phyloP scores from a whole-genome alignment of 805 yeast species.

The Saturnispora bothae region DNA sequence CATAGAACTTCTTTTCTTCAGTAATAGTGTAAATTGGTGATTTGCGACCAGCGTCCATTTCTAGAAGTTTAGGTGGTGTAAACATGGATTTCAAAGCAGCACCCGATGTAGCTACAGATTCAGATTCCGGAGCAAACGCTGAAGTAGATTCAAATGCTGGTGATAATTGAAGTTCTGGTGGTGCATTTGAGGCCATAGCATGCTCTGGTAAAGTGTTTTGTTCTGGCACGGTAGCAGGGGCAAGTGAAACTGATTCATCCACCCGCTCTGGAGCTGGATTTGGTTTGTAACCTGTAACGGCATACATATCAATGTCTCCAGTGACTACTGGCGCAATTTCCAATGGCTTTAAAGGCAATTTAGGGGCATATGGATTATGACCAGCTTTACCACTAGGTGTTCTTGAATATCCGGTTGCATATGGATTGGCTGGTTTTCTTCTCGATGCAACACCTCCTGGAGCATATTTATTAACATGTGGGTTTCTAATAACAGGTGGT shows the following conservation, averaged over 20 bases:
- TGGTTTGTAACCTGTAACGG: conserved; percentile 23
- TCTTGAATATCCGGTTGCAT: conserved; percentile 8
- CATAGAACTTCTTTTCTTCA: conserved; percentile 21
- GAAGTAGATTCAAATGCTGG: not conserved
- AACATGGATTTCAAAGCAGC: conserved; percentile 14
- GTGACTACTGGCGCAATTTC: not conserved
- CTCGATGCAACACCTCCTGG: conserved; percentile 3
- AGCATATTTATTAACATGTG: conserved; percentile 7
- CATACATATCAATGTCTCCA: conserved; percentile 21
- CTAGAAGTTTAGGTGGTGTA: conserved; percentile 17
- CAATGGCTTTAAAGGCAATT: not conserved
- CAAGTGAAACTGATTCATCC: not conserved
- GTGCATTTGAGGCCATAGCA: not conserved
- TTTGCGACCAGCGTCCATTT: not conserved
- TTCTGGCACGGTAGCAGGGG: not conserved
- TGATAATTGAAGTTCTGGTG: not conserved
- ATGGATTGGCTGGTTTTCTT: conserved; percentile 7
- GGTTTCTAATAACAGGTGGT: conserved; percentile 1
- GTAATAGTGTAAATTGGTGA: conserved; percentile 19
- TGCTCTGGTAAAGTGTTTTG: not conserved
- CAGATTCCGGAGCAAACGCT: not conserved
- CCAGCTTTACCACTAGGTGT: not conserved
- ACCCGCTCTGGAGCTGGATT: conserved; percentile 13
- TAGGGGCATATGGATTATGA: conserved; percentile 5
- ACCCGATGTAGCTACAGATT: not conserved